These are phyloP conservation scores for Lactarius evosmus DNA, from an alignment of 768 basidiomycete species.

Conservation along the genomic window DNA sequence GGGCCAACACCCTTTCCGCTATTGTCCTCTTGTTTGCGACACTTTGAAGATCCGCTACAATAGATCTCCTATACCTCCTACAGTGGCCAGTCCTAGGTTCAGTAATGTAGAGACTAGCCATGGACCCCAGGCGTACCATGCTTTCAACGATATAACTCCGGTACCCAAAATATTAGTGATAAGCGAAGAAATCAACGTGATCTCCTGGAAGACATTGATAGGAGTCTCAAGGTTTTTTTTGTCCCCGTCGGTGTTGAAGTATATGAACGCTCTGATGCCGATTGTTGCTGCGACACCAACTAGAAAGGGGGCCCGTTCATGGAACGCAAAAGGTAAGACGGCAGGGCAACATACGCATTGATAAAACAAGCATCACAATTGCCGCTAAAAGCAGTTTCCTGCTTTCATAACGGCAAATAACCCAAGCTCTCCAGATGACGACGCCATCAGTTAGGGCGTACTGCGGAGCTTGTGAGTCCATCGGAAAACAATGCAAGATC, in stretches of 20 bases:
- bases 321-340: not conserved
- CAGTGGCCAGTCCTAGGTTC: too few species aligned
- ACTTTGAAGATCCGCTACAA: not conserved
- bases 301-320: not conserved
- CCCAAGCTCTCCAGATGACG: conserved; percentile 22
- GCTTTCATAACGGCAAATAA: not conserved
- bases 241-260: too few species aligned
- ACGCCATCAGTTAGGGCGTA: conserved; percentile 16
- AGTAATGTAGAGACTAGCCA: not conserved
- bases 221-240: not conserved
- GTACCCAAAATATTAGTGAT: not conserved
- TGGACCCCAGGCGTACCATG: not conserved
- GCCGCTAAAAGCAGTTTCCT: not conserved
- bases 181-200: not conserved
- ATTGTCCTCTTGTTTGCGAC: not conserved
- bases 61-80: not conserved
- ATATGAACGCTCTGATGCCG: not conserved
- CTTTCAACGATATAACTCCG: not conserved
- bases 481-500: not conserved
- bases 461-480: not conserved
- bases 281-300: not conserved
- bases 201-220: not conserved
- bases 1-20: not conserved
- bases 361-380: not conserved
- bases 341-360: not conserved